These are phyloP conservation scores for Ophiostoma tasmaniense DNA, from an alignment of 2,329 filamentous ascomycete species.

Conservation along the genomic window DNA sequence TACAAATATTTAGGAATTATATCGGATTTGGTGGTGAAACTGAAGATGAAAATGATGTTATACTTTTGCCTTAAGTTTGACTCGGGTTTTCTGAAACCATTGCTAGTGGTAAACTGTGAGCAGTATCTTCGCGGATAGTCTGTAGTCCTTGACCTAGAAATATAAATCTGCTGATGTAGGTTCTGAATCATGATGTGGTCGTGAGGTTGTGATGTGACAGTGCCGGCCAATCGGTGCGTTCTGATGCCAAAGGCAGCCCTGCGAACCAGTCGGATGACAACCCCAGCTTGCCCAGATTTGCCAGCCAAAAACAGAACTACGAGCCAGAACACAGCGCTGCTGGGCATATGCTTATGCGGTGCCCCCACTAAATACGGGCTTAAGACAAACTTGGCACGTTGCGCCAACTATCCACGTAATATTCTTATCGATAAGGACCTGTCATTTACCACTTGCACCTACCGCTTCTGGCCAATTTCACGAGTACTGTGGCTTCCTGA, in stretches of 20 bases:
- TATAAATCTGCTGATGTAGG: too few species aligned
- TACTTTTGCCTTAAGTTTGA: too few species aligned
- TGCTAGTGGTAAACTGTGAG: too few species aligned
- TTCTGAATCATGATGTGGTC: too few species aligned
- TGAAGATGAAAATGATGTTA: background rate
- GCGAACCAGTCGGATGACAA: too few species aligned
- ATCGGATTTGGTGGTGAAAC: background rate
- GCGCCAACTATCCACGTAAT: background rate
- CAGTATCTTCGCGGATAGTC: too few species aligned
- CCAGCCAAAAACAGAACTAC: too few species aligned
- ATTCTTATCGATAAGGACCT: constrained; percentile 12
- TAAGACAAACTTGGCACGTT: background rate
- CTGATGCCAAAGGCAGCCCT: background rate
- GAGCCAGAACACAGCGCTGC: background rate
- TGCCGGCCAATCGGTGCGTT: background rate
- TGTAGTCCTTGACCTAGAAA: too few species aligned
- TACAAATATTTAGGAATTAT: background rate
- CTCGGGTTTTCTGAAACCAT: too few species aligned
- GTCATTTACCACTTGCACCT: constrained; percentile 3
- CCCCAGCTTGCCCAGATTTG: background rate
- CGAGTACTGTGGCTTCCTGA: background rate
- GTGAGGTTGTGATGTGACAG: background rate
- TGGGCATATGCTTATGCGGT: background rate
- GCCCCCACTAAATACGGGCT: background rate
- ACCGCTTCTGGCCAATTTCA: constrained; percentile 4